Conservation (phyloP, 331 rosid genomes). For the Quercus tomentella region DNA sequence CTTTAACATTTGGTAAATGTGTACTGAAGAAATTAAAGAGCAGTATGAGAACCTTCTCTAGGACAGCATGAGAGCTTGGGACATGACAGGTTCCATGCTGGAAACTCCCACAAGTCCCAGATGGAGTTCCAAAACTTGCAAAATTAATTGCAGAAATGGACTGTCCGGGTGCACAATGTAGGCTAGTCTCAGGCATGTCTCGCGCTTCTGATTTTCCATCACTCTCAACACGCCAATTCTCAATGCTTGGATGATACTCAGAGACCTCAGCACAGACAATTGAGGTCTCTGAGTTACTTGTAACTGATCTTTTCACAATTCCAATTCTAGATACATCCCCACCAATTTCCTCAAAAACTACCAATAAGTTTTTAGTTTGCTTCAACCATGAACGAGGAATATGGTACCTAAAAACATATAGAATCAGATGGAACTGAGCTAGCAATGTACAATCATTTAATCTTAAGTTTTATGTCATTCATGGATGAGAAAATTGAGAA, state of each 20-base stretch:
- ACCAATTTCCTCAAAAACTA: slow-evolving; percentile 65
- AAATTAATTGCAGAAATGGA: slow-evolving; percentile 53
- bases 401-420: slow-evolving; percentile 59
- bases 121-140: slow-evolving; percentile 74
- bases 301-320: slow-evolving; percentile 47
- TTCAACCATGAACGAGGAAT: slow-evolving; percentile 70
- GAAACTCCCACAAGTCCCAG: slow-evolving; percentile 58
- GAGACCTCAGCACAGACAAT: slow-evolving; percentile 48
- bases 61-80: slow-evolving; percentile 36
- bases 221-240: slow-evolving; percentile 42
- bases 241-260: slow-evolving; percentile 32
- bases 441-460: background rate
- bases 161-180: slow-evolving; percentile 52
- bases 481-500: background rate
- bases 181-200: slow-evolving; percentile 34
- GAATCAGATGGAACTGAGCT: background rate
- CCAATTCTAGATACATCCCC: slow-evolving; percentile 48
- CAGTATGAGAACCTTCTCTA: slow-evolving; percentile 46
- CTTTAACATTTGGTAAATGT: background rate
- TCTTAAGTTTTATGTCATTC: background rate
- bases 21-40: background rate
- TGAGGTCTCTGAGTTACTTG: slow-evolving; percentile 15
- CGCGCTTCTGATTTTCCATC: slow-evolving; percentile 34
- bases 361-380: slow-evolving; percentile 47
- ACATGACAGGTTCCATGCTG: slow-evolving; percentile 61